Base-by-base conservation (phyloP, 257 asterid genomes). In the Penstemon eatonii region DNA sequence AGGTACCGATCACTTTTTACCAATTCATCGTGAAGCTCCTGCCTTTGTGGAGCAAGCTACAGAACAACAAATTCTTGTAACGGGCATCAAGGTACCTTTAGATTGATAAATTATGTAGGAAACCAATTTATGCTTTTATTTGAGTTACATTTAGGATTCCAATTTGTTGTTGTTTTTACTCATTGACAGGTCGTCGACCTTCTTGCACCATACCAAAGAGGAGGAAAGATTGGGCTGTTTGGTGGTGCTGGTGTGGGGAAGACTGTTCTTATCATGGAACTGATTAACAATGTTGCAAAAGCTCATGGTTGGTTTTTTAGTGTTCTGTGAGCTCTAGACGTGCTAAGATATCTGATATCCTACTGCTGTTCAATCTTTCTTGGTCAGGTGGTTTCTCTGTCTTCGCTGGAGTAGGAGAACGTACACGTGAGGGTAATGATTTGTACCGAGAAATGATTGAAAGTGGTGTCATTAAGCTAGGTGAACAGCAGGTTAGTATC, bases 241-340 rank as follows among this genome's bases (percentile, higher is more conserved):
- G 98, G 98, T 65, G 98, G 98, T 80, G 98, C 98, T 71, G 98
- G 98, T 63, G 98, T 92, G 0, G 98, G 98, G 37, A 89, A 92
- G 79, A 92, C 98, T 4, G 96, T 92, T 51, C 98, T 92, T 81
- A 92, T 89, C 69, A 92, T 92, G 98, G 98, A 92, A 65, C 82
- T 92, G 83, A 92, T 92, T 57, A 92, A 92, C 88, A 92, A 92
- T 9, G 92, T 92, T 41, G 98, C 98, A 4, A 92, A 92, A 81
- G 98, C 98, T 55, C 98, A 92, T 80, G 98, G 98, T 91, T 60
- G 63, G 87, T 75, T 52, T 38, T 41, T 69, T 65, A 47, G 55
- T 5, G 18, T 25, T 56, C 40, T 19, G 45, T 56, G n/a, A 8
- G 39, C 7, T 43, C 46, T 7, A 4, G 10, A 25, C 45, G 18